Base-by-base conservation (phyloP, 2,329 filamentous ascomycete genomes). In the Pseudopyricularia javanii region DNA sequence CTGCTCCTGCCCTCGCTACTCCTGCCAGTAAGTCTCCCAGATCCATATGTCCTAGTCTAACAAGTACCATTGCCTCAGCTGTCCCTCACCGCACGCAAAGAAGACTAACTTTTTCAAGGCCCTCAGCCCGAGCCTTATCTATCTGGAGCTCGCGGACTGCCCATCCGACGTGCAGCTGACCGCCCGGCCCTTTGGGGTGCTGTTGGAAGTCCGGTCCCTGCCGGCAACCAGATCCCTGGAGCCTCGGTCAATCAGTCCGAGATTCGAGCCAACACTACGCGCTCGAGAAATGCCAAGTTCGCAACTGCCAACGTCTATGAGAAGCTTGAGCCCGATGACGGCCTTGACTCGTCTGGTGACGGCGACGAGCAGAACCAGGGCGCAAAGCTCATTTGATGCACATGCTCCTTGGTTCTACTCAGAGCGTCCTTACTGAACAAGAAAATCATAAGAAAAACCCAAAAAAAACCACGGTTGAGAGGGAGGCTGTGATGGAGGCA, bases 1-100 rank as follows among this genome's bases (percentile, higher is more conserved):
- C 17, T n/a, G 52, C 32, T 12, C 33, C 47, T n/a, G n/a, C n/a
- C n/a, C n/a, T n/a, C n/a, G n/a, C 17, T n/a, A 47, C 32, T 12
- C 33, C 47, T 24, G 47, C 26, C 47, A 28, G 52, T 53, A 26
- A 53, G 52, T 53, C 12, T 28, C 5, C 14, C 47, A 17, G 8
- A 34, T 9, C 6, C 24, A n/a, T 30, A 49, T 48, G 22, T 45
- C 40, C 22, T 45, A 20, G 15, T 45, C 15, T 4, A n/a, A 4
- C 12, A 15, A 45, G 40, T 24, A 33, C 28, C 9, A 22, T 17
- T 32, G 14, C 14, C 4, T 15, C 9, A 49, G 14, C 40, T 20
- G 11, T 24, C 1, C 20, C 12, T 26, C 22, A 45, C 22, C 15
- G 15, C 40, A 11, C 12, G 11, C 9, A 28, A 20, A 12, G 22